Conservation (phyloP, 192 early-diverging fungal genomes). For the Coemansia sp. region DNA sequence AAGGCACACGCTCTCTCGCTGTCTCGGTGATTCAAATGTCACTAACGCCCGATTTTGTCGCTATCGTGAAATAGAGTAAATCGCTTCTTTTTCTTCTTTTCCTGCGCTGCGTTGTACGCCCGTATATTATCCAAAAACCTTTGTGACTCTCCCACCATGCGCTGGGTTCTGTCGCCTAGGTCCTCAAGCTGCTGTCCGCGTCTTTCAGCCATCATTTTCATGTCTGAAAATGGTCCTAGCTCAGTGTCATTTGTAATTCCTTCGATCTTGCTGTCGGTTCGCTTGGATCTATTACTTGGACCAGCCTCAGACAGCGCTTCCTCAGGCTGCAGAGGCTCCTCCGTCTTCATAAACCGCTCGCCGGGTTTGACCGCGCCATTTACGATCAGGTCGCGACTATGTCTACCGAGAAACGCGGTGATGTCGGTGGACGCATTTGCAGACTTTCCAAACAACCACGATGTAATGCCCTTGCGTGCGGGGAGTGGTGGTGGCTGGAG, state of each 20-base stretch:
- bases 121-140: constrained; percentile 37
- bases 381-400: constrained; percentile 28
- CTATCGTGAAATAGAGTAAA: constrained; percentile 30
- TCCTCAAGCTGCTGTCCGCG: constrained; percentile 42
- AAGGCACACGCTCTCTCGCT: no score
- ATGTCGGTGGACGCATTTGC: constrained; percentile 30
- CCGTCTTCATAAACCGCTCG: constrained; percentile 9
- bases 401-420: constrained; percentile 32
- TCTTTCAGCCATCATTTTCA: constrained; percentile 31
- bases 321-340: not conserved
- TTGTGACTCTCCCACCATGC: constrained; percentile 19
- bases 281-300: not conserved
- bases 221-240: constrained; percentile 11
- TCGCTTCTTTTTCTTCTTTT: constrained; percentile 25
- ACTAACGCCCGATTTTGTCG: no score
- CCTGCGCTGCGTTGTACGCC: constrained; percentile 46
- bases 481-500: constrained; percentile 21
- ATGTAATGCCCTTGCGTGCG: constrained; percentile 36
- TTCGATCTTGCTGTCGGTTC: constrained; percentile 15
- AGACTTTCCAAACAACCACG: constrained; percentile 45
- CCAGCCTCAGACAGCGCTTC: not conserved
- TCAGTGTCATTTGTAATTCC: constrained; percentile 10
- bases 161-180: constrained; percentile 18
- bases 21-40: no score
- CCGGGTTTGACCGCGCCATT: constrained; percentile 29